Conservation (phyloP, 495 filamentous ascomycete species). For the Aspergillus bridgeri region DNA sequence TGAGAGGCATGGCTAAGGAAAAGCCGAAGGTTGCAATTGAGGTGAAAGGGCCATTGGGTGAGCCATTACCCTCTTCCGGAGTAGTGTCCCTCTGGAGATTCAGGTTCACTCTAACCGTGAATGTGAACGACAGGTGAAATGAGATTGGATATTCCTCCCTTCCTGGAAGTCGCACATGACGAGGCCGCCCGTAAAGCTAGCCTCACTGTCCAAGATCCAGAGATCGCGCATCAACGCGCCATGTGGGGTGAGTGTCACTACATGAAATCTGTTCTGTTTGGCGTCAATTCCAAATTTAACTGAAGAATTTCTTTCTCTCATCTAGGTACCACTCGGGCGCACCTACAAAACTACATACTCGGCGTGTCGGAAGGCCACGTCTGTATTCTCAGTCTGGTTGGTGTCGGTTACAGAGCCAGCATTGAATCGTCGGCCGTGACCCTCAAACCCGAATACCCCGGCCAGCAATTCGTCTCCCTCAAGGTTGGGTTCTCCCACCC, state of each 20-base stretch:
- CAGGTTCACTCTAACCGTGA: constrained; percentile 9
- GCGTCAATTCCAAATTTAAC: neutral
- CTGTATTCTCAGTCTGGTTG: constrained; percentile 87
- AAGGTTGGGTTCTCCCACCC: constrained; percentile 97
- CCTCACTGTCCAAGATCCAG: constrained; percentile 61
- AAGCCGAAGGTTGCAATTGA: constrained; percentile 56
- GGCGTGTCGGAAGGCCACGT: constrained; percentile 96
- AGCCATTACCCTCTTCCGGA: constrained; percentile 12
- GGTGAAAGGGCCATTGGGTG: constrained; percentile 74
- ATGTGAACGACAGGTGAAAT: constrained; percentile 55
- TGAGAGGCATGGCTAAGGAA: constrained; percentile 52
- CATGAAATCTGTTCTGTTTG: neutral
- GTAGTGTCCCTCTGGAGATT: neutral
- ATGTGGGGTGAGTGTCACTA: constrained; percentile 86
- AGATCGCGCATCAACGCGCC: constrained; percentile 71
- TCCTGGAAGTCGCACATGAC: constrained; percentile 66
- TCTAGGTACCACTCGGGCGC: constrained; percentile 80
- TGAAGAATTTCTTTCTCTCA: constrained; percentile 10
- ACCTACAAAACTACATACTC: constrained; percentile 82
- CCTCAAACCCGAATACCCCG: constrained; percentile 62
- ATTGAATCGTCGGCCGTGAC: constrained; percentile 74
- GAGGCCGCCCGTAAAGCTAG: constrained; percentile 54
- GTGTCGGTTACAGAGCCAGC: constrained; percentile 90
- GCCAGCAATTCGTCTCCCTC: constrained; percentile 81
- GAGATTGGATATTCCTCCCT: constrained; percentile 67